Evolutionary conservation across 768 basidiomycete species (phyloP).

Genomic region (Rhodotorula graminis): DNA sequence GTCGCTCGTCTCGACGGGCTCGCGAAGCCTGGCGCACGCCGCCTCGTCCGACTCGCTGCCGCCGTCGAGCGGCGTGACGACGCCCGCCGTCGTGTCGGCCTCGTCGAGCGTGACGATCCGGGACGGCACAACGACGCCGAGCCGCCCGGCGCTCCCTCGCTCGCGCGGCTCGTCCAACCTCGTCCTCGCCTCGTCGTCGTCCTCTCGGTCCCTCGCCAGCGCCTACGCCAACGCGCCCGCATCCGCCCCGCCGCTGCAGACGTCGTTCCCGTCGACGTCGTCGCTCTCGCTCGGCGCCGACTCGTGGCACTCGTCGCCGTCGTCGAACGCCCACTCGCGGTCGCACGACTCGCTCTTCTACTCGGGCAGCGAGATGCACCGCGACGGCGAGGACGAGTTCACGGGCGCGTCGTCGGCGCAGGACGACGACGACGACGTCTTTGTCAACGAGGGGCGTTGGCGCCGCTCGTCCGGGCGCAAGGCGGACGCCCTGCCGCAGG

Average conservation of each 20-base stretch:
- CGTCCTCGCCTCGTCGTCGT: neutral
- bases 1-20: neutral
- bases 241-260: neutral
- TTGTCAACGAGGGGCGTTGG: neutral
- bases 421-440: conserved; percentile 1
- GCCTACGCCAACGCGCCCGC: neutral
- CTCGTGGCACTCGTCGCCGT: conserved; percentile 7
- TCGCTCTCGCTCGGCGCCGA: neutral
- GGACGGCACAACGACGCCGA: neutral
- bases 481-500: neutral
- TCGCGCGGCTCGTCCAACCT: neutral
- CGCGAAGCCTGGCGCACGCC: neutral
- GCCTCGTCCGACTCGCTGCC: neutral
- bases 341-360: conserved; percentile 8
- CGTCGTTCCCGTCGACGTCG: neutral
- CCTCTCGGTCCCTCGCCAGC: neutral
- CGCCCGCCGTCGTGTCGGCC: neutral
- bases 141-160: neutral
- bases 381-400: neutral
- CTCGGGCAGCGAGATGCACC: conserved; percentile 15
- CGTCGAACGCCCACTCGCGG: neutral
- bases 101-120: neutral
- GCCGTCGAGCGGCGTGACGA: neutral
- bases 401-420: neutral
- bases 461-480: neutral